Conservation (phyloP, 306 rosid genomes). For the Prunus salicina region DNA sequence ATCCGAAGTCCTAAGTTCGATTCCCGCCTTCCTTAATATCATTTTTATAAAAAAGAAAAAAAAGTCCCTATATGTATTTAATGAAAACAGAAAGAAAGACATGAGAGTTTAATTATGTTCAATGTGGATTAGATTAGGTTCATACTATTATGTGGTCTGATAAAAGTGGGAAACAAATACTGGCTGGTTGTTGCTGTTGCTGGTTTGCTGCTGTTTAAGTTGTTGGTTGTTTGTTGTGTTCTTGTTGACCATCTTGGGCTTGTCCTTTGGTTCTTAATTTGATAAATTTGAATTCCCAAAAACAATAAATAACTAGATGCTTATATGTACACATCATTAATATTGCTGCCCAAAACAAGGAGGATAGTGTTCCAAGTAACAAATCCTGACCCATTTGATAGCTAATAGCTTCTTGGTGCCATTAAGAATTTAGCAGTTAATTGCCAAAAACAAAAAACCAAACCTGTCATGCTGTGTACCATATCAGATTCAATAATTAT, state of each 20-base stretch:
- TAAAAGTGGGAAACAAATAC: background rate
- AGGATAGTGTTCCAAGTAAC: background rate
- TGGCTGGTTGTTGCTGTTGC: background rate
- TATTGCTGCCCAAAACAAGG: background rate
- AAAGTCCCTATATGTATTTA: background rate
- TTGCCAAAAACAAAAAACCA: slow-evolving; percentile 18
- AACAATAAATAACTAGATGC: background rate
- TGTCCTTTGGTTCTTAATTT: background rate
- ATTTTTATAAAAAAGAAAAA: too few species aligned
- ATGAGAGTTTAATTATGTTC: background rate
- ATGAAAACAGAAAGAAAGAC: background rate
- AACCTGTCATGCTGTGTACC: background rate
- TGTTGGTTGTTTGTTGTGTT: background rate
- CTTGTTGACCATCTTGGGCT: background rate
- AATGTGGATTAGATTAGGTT: background rate
- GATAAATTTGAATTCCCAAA: too few species aligned
- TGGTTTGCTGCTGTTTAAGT: background rate
- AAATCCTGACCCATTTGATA: slow-evolving; percentile 14
- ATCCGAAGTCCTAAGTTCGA: accelerated
- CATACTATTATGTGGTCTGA: background rate
- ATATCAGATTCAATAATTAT: background rate
- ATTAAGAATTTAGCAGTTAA: background rate
- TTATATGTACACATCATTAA: too few species aligned
- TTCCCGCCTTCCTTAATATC: accelerated
- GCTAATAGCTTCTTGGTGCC: slow-evolving; percentile 16